These are phyloP conservation scores for Calophaca sinica DNA, from an alignment of 306 rosid genomes.

Conservation along the genomic window DNA sequence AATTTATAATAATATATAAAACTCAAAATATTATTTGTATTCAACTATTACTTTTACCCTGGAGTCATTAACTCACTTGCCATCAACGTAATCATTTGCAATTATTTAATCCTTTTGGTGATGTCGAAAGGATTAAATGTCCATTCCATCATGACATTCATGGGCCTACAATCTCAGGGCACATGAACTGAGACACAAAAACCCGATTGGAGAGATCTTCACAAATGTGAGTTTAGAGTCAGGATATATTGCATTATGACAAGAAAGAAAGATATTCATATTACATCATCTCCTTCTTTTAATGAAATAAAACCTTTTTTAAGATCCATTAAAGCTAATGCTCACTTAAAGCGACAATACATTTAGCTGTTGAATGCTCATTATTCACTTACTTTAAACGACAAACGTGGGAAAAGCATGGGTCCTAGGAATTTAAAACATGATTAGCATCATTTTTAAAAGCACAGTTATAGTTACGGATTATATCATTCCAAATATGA, in stretches of 20 bases:
- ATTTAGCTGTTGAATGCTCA: constrained; percentile 47
- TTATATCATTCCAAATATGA: constrained; percentile 29
- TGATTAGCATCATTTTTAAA: constrained; percentile 50
- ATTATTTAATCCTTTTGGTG: constrained; percentile 46
- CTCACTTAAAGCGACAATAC: constrained; percentile 40
- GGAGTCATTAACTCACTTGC: no score
- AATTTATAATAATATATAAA: no score
- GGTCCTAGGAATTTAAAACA: constrained; percentile 54
- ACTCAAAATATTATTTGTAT: no score
- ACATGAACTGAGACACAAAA: constrained; percentile 41
- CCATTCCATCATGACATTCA: constrained; percentile 39
- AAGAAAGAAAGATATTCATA: constrained; percentile 35
- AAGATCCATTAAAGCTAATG: constrained; percentile 40
- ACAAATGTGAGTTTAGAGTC: constrained; percentile 34
- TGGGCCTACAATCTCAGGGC: constrained; percentile 47
- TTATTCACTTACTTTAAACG: constrained; percentile 59
- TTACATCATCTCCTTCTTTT: constrained; percentile 46
- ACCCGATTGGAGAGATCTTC: constrained; percentile 32
- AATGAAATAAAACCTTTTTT: constrained; percentile 21
- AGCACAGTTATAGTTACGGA: constrained; percentile 18
- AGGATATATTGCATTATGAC: constrained; percentile 34
- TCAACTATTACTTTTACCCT: no score
- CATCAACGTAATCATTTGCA: constrained; percentile 37
- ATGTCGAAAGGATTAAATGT: constrained; percentile 27
- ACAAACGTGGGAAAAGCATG: constrained; percentile 66